Conservation (phyloP, 2,329 filamentous ascomycete genomes). For the Paraconiothyrium brasiliense region DNA sequence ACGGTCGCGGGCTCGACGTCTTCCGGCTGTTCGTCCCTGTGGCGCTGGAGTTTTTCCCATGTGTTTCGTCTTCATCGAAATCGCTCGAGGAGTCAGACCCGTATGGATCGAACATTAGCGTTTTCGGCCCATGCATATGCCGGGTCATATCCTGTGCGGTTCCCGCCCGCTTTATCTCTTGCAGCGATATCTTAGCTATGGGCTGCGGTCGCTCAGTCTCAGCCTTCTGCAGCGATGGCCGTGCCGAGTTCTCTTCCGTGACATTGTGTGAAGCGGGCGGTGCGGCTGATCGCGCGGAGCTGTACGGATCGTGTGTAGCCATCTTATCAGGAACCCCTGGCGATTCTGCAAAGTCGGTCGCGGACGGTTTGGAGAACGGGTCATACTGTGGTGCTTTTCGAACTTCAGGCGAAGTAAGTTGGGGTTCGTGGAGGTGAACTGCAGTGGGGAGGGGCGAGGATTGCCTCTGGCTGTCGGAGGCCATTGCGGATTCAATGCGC, state of each 20-base stretch:
- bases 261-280: background rate
- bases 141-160: constrained; percentile 23
- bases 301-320: background rate
- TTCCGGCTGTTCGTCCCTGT: constrained; percentile 15
- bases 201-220: constrained; percentile 44
- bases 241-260: constrained; percentile 15
- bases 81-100: constrained; percentile 37
- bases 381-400: constrained; percentile 15
- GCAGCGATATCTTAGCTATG: constrained; percentile 30
- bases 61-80: constrained; percentile 35
- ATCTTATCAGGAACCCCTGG: constrained; percentile 8
- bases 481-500: constrained; percentile 25
- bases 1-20: constrained; percentile 41
- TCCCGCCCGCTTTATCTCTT: constrained; percentile 29
- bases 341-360: constrained; percentile 17
- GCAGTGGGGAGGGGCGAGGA: constrained; percentile 30
- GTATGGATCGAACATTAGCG: constrained; percentile 44
- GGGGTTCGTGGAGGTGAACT: constrained; percentile 33
- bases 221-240: constrained; percentile 37
- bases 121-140: constrained; percentile 31
- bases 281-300: background rate
- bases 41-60: background rate
- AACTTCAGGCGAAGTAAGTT: constrained; percentile 32
- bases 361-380: constrained; percentile 19
- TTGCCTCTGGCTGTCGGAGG: constrained; percentile 24